Conservation (phyloP, 148 eudicot species). For the Cornus kousa region DNA sequence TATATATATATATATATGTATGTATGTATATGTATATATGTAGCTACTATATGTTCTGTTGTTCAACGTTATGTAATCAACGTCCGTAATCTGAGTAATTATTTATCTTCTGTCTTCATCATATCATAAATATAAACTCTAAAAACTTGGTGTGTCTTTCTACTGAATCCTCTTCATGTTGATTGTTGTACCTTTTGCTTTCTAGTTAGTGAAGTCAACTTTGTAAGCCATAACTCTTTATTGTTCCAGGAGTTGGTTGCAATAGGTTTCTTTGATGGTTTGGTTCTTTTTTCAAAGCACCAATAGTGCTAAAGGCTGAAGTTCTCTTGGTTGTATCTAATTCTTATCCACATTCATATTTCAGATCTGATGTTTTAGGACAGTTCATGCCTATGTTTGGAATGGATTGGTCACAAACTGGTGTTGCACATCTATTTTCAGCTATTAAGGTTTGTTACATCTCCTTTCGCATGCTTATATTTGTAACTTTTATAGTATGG, state of each 20-base stretch:
- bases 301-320: background rate
- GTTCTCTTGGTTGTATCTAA: background rate
- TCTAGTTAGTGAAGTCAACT: background rate
- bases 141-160: background rate
- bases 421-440: slow-evolving; percentile 92
- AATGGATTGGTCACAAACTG: slow-evolving; percentile 93
- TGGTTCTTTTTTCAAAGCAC: background rate
- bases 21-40: background rate
- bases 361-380: slow-evolving; percentile 96
- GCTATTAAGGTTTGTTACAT: slow-evolving; percentile 78
- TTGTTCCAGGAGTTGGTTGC: background rate
- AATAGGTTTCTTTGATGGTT: background rate
- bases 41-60: background rate
- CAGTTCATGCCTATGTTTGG: slow-evolving; percentile 99
- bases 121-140: background rate
- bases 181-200: background rate
- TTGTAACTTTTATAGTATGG: background rate
- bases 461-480: background rate
- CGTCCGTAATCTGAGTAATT: background rate
- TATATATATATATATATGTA: no score
- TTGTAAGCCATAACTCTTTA: background rate
- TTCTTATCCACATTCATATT: slow-evolving; percentile 6
- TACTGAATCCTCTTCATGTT: background rate
- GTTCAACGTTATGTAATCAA: background rate
- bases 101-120: background rate